A percentile compares a stretch with the other conserved stretches of the same genome.
These are phyloP conservation scores for Erigeron canadensis DNA, from an alignment of 129 eudicot species.

Conservation along the genomic window DNA sequence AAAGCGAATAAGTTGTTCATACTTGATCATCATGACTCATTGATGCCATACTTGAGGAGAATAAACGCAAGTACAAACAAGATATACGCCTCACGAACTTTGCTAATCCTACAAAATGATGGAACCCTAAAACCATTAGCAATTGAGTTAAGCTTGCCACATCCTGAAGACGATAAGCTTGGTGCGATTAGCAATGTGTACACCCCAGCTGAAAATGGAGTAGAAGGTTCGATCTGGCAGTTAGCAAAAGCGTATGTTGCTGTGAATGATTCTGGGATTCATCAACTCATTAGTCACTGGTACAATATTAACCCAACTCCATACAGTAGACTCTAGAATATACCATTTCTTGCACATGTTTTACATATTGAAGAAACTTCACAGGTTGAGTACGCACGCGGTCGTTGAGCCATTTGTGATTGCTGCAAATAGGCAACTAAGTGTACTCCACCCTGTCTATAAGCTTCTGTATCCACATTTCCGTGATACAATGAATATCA, in stretches of 20 bases:
- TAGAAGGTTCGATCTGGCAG: conserved; percentile 61
- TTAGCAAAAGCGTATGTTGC: conserved; percentile 81
- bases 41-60: conserved; percentile 67
- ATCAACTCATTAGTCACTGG: conserved; percentile 89
- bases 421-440: conserved; percentile 46
- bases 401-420: conserved; percentile 54
- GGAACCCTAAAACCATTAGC: conserved; percentile 69
- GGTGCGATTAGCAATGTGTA: conserved; percentile 55
- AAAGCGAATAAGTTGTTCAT: conserved; percentile 44
- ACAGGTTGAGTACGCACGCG: conserved; percentile 53
- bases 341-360: not conserved
- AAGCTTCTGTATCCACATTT: conserved; percentile 48
- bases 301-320: conserved; percentile 19
- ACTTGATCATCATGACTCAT: conserved; percentile 65
- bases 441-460: conserved; percentile 48
- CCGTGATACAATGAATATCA: conserved; percentile 45
- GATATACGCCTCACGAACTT: conserved; percentile 66
- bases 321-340: not conserved
- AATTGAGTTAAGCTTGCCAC: conserved; percentile 67
- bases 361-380: not conserved
- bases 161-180: conserved; percentile 44
- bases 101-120: conserved; percentile 50
- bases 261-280: conserved; percentile 74
- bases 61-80: conserved; percentile 55
- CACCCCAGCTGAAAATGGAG: conserved; percentile 58